Conservation (phyloP, 2,329 filamentous ascomycete genomes). For the Colletotrichum aenigma region DNA sequence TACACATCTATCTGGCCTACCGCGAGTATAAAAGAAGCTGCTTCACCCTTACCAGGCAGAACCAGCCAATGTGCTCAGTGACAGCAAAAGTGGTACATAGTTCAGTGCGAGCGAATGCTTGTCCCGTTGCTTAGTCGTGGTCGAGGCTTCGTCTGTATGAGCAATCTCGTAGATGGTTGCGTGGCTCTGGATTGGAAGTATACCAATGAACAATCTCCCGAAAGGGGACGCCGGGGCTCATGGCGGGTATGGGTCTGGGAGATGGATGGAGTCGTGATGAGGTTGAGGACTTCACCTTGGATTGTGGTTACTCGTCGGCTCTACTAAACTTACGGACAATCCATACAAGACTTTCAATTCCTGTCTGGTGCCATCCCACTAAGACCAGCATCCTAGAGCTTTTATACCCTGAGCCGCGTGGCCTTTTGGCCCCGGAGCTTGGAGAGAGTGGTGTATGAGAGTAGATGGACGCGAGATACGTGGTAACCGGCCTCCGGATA, state of each 20-base stretch:
- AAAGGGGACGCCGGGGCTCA: fast-evolving
- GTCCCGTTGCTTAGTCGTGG: not conserved
- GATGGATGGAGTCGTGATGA: not conserved
- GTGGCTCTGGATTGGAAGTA: not conserved
- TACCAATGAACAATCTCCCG: not conserved
- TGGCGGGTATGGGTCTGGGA: fast-evolving
- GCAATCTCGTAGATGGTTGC: not conserved
- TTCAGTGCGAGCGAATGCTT: not conserved
- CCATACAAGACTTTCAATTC: too few relatives aligned
- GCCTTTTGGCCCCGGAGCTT: too few relatives aligned
- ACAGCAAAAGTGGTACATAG: too few relatives aligned
- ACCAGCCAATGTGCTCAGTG: not conserved
- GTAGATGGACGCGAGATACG: too few relatives aligned
- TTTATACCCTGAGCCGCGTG: too few relatives aligned
- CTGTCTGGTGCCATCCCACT: too few relatives aligned
- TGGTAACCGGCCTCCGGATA: too few relatives aligned
- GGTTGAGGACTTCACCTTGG: not conserved
- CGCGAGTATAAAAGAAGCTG: not conserved
- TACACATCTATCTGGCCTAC: not conserved
- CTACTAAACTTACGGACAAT: too few relatives aligned
- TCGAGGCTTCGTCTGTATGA: not conserved
- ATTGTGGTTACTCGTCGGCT: not conserved
- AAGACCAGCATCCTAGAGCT: too few relatives aligned
- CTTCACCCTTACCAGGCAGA: not conserved
- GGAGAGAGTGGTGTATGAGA: not conserved